Base-by-base conservation (phyloP, 208 protist genomes). In the Naegleria fowleri region DNA sequence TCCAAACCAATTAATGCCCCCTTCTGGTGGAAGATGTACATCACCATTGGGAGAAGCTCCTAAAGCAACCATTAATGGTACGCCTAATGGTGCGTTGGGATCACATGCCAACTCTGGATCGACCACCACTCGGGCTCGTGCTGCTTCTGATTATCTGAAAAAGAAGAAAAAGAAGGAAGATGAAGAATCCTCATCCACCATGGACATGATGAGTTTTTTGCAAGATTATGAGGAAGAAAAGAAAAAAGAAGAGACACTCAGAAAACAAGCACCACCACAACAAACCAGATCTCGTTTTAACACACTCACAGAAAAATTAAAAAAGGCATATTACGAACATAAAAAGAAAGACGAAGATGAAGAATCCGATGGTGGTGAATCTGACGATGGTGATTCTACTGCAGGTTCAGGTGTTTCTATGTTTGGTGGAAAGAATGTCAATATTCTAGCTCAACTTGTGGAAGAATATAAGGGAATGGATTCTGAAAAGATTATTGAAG, bases 391-490 rank as follows among this genome's bases (percentile, higher is more conserved):
- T 22, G 67, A 79, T 36, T 13, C 6, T 36, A 33, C 67, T 36
- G 58, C 13, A 75, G 25, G 25, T 75, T 75, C 58, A 75, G 7
- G 43, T 48, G 11, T 67, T 0, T 4, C 55, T 19, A 29, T 29
- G 22, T 67, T 67, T 19, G 55, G 55, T 67, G 55, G 55, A 67
- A 67, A 67, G 55, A 15, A 67, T 67, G 13, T 67, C 19, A 67
- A 67, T 19, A 79, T 79, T 79, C 1, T 79, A 36, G 67, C 6
- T 79, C 67, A 79, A 79, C 29, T 79, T 36, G 67, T 13, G 29
- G 67, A 79, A 79, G 67, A 79, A 79, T 79, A 79, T 33, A 79
- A 79, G 36, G 67, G 67, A 36, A 79, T 79, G 67, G 29, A 36
- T 36, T 29, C 67, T 36, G 29, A 36, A 36, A 9, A 25, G 13